phyloP scores from a whole-genome alignment of 1,284 basidiomycete species.

The Sanguinoderma infundibulare region DNA sequence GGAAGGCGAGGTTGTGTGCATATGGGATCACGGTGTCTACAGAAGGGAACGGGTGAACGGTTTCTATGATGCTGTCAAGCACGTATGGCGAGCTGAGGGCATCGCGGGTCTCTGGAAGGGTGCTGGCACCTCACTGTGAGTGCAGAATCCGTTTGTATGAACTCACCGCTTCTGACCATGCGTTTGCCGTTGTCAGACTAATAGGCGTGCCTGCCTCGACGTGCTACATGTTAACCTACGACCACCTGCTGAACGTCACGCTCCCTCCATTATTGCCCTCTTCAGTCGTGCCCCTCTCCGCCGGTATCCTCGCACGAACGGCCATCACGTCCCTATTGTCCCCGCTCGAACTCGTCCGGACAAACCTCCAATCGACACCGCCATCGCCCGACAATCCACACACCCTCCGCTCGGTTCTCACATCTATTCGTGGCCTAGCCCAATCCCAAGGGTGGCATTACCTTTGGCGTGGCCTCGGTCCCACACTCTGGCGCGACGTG shows the following conservation, averaged over 20 bases:
- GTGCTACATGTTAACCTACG: conserved; percentile 96
- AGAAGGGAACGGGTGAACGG: conserved; percentile 76
- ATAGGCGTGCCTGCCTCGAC: conserved; percentile 95
- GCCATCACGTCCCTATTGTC: conserved; percentile 83
- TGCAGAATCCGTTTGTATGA: conserved; percentile 16
- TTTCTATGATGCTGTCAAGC: conserved; percentile 80
- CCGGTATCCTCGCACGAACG: conserved; percentile 85
- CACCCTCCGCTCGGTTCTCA: conserved; percentile 72
- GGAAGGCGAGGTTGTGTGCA: conserved; percentile 69
- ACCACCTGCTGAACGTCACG: conserved; percentile 75
- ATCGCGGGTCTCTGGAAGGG: conserved; percentile 88
- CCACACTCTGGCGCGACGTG: conserved; percentile 96
- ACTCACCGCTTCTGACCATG: conserved; percentile 7
- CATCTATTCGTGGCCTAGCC: conserved; percentile 66
- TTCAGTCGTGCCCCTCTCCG: conserved; percentile 75
- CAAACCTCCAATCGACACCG: conserved; percentile 90
- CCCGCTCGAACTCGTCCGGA: conserved; percentile 93
- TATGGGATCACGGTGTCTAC: conserved; percentile 77
- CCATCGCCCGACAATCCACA: conserved; percentile 68
- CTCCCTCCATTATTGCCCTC: conserved; percentile 63
- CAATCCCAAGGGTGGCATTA: conserved; percentile 67
- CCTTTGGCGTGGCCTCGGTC: conserved; percentile 90
- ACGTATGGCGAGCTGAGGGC: conserved; percentile 81
- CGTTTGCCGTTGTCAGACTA: conserved; percentile 52
- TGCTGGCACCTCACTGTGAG: conserved; percentile 85